Base-by-base conservation (phyloP, 2,329 filamentous ascomycete species). In the Neurospora sp. region DNA sequence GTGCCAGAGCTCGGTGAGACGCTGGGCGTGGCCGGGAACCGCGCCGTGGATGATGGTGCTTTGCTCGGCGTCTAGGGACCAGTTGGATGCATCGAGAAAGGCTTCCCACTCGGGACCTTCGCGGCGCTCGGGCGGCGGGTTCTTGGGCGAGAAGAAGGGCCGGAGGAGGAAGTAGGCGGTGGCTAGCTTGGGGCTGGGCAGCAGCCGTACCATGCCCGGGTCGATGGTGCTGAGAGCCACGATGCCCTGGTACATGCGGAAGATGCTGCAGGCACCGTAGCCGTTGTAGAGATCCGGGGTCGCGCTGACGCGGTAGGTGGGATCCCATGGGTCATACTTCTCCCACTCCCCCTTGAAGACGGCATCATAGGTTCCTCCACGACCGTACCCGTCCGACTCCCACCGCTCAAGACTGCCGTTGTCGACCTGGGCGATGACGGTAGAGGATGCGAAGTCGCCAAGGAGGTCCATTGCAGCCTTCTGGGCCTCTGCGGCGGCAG, bases 341-440 rank as follows among this genome's bases (percentile, higher is more conserved):
- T 87, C 85, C 85, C 85, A 87, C 68, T 81, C 78, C 36, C 86
- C 86, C 68, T 80, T 79, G 76, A 87, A 87, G 40, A 88, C 82
- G 68, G 82, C 78, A 67, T 84, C 81, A 77, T 88, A 88, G 1
- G 85, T 85, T 36, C 85, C 85, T n/a, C 81, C 82, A 17, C 85
- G 85, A 23, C 87, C 83, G 73, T 92, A 92, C 5, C 90, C 90
- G 71, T 87, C 84, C 39, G 86, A 84, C 74, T 92, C 90, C 90
- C 90, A 92, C 13, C 90, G 85, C 78, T 92, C 90, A 1, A 92
- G 81, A 23, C 88, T 90, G 62, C 90, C 90, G 68, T 90, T 90
- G 76, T 92, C 90, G 2, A 91, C 83, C 78, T 92, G 90, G 2
- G 90, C 89, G 43, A 90, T 86, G 69, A 87, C 80, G 38, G 83